Percentiles rank a stretch among this genome's conserved stretches.
Evolutionary conservation across 1,284 basidiomycete genomes (phyloP).

Genomic region (Ganoderma leucocontextum): DNA sequence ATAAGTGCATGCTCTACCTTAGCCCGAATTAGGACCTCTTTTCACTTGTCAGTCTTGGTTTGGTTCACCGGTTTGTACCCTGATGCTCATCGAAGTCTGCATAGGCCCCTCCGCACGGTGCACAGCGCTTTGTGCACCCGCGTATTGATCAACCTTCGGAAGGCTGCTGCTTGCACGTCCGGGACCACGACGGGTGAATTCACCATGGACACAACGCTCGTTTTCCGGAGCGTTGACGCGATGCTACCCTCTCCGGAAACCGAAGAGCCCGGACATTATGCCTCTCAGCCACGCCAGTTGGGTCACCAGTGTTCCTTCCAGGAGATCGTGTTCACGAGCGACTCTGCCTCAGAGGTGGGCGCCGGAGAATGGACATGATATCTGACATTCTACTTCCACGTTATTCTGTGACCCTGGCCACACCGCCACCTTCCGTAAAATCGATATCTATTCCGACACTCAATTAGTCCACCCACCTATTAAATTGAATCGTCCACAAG

Average conservation of each 20-base stretch:
- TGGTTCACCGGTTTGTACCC: not conserved
- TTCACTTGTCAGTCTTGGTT: not conserved
- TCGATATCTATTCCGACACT: too few relatives aligned
- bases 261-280: not conserved
- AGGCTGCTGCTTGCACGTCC: not conserved
- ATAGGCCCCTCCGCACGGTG: conserved; percentile 1
- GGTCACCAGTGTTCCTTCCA: not conserved
- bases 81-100: not conserved
- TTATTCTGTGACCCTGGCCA: too few relatives aligned
- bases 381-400: not conserved
- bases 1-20: not conserved
- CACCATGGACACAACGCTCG: not conserved
- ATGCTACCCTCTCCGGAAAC: not conserved
- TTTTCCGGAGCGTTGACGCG: not conserved
- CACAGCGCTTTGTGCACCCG: conserved; percentile 9
- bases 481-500: not conserved
- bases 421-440: too few relatives aligned
- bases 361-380: not conserved
- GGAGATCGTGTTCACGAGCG: not conserved
- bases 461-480: not conserved
- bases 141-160: conserved; percentile 9
- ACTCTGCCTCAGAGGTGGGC: not conserved
- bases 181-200: not conserved
- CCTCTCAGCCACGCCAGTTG: not conserved
- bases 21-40: not conserved